A percentile compares a stretch with the other conserved stretches of the same genome.
phyloP scores from a whole-genome alignment of 202 grass and related monocot genomes.

The Zoysia matrella region DNA sequence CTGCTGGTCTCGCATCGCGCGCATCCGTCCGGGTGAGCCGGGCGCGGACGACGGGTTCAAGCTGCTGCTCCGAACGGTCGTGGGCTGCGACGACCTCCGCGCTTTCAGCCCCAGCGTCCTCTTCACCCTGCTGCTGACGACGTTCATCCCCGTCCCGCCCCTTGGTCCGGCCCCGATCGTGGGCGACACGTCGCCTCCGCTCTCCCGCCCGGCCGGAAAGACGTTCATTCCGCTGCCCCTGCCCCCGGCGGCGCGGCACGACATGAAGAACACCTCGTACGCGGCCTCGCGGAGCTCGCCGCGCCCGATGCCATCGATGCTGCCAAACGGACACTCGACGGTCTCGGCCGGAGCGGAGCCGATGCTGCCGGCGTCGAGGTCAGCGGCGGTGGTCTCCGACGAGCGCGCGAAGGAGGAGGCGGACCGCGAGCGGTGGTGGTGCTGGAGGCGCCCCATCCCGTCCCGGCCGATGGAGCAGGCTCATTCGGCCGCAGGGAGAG shows the following conservation, averaged over 20 bases:
- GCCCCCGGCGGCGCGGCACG: slow-evolving; percentile 62
- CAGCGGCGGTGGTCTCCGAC: slow-evolving; percentile 34
- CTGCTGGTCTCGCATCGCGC: slow-evolving; percentile 18
- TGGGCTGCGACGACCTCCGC: slow-evolving; percentile 64
- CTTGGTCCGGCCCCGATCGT: slow-evolving; percentile 52
- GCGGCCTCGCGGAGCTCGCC: slow-evolving; percentile 70
- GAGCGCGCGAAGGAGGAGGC: slow-evolving; percentile 60
- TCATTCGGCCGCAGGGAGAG: slow-evolving; percentile 24
- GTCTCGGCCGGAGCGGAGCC: slow-evolving; percentile 18
- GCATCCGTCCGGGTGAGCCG: slow-evolving; percentile 49
- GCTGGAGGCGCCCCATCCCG: slow-evolving; percentile 56
- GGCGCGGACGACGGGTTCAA: slow-evolving; percentile 50
- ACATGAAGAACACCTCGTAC: slow-evolving; percentile 97
- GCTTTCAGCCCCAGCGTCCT: slow-evolving; percentile 75
- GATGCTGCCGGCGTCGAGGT: slow-evolving; percentile 33
- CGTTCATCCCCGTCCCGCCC: slow-evolving; percentile 78
- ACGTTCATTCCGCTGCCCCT: slow-evolving; percentile 39
- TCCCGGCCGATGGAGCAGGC: slow-evolving; percentile 36
- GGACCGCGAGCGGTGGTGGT: slow-evolving; percentile 56
- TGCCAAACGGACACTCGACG: slow-evolving; percentile 70
- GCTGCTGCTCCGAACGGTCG: slow-evolving; percentile 48
- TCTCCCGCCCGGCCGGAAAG: slow-evolving; percentile 1
- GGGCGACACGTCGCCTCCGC: slow-evolving; percentile 33
- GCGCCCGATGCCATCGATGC: slow-evolving; percentile 53
- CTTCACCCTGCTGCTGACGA: slow-evolving; percentile 81